Conservation (phyloP, 257 asterid genomes). For the Solanum medicagineum region DNA sequence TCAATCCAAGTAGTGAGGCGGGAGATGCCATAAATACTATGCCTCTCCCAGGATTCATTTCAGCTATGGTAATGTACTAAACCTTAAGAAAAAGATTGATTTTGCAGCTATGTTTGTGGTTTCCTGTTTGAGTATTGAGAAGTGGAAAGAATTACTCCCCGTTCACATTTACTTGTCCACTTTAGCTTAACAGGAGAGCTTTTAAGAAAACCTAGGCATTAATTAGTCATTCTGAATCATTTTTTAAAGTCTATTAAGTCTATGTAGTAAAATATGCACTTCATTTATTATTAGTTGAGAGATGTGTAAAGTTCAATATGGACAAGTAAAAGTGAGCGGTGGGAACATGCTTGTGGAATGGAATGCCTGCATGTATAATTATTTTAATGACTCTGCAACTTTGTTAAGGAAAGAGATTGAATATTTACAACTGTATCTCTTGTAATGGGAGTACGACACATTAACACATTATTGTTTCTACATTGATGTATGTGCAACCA, state of each 20-base stretch:
- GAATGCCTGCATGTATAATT: not conserved
- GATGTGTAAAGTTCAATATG: not conserved
- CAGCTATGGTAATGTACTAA: not conserved
- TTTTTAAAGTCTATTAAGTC: too few relatives aligned
- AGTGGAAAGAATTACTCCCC: not conserved
- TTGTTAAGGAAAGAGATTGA: not conserved
- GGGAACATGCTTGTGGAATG: not conserved
- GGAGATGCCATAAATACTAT: not conserved
- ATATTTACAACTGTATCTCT: not conserved
- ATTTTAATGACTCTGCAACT: not conserved
- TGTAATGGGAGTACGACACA: not conserved
- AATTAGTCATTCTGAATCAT: too few relatives aligned
- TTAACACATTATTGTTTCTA: not conserved
- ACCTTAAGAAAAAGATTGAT: not conserved
- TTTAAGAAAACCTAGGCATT: too few relatives aligned
- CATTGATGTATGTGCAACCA: not conserved
- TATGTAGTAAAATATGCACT: too few relatives aligned
- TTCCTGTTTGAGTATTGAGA: not conserved
- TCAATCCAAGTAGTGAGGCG: not conserved
- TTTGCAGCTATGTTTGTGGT: not conserved
- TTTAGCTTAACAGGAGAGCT: too few relatives aligned
- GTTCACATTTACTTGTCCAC: not conserved
- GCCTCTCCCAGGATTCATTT: not conserved
- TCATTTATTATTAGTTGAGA: not conserved
- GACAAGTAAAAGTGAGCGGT: not conserved